Evolutionary conservation across 192 early-diverging fungal species (phyloP), one percentile per base, ranked within the genome.

Genomic region (Linnemannia hyalina): DNA sequence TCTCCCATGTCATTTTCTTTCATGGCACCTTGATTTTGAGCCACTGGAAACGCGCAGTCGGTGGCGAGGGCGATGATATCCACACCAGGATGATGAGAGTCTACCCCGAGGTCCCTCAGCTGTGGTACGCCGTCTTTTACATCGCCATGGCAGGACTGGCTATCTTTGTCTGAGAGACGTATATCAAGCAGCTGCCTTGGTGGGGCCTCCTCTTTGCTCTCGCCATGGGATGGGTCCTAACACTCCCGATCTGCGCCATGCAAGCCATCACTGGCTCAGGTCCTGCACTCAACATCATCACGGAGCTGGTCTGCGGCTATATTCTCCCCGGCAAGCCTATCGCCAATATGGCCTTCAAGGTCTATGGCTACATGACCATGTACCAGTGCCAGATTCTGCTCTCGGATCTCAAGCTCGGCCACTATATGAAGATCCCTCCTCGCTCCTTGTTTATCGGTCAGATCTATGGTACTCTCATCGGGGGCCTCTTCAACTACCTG

Each of bases 301-400:
- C 93, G 3, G 91, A 95, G 88, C 77, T 93, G 54, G 80, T 95
- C 55, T 89, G 89, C 60, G 93, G 94, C 47, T 88, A 89, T 82
- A 88, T 92, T n/a, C 72, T 90, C 18, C 93, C 94, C 22, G 93
- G 93, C 40, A 82, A 83, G 36, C 88, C 90, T 20, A 78, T 91
- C n/a, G 83, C 80, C 35, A 89, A 87, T 71, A 88, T 94, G 85
- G 77, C 80, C 38, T 94, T 94, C 89, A 94, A 94, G 88, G 88
- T 87, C 38, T 88, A 91, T 74, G 88, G 90, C 20, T 89, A 88
- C 70, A 88, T 88, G 69, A 88, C 93, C 10, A 93, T 96, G 92
- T 82, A 89, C 29, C 97, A 99, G 89, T 93, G 93, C 55, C 80
- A 97, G 36, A 89, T 88, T n/a, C 91, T 97, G n/a, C 80, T 95